A percentile compares a stretch with the other conserved stretches of the same genome.
These are phyloP conservation scores for Rhytidiadelphus loreus DNA, from an alignment of 225 moss, liverwort and hornwort genomes.

Conservation along the genomic window DNA sequence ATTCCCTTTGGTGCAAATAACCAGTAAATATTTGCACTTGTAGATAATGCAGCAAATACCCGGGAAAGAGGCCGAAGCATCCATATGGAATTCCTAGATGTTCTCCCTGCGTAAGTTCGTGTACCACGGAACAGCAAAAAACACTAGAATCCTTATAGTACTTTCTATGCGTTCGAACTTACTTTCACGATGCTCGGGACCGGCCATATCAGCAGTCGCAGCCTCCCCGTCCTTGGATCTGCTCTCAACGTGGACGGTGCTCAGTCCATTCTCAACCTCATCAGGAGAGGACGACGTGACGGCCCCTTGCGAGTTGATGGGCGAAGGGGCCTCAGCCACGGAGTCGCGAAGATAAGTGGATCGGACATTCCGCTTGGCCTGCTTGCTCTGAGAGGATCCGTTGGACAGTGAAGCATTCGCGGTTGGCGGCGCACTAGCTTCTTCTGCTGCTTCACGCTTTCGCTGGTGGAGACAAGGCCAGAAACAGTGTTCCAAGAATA, in stretches of 20 bases:
- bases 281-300: slow-evolving; percentile 22
- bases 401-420: slow-evolving; percentile 9
- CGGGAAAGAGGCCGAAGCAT: not conserved
- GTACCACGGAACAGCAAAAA: not conserved
- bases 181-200: slow-evolving; percentile 19
- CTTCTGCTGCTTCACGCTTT: not conserved
- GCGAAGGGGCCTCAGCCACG: not conserved
- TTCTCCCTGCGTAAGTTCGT: no score
- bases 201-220: not conserved
- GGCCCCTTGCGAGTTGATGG: slow-evolving; percentile 21
- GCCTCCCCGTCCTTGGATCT: slow-evolving; percentile 1
- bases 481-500: not conserved
- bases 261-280: slow-evolving; percentile 7
- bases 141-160: not conserved
- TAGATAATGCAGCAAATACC: not conserved
- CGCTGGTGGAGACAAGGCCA: not conserved
- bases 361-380: not conserved
- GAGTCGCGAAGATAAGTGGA: not conserved
- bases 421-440: slow-evolving; percentile 1
- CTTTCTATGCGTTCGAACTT: not conserved
- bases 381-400: slow-evolving; percentile 16
- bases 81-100: not conserved
- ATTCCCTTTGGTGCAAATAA: not conserved
- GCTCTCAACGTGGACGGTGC: not conserved
- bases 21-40: not conserved